phyloP scores from a whole-genome alignment of 164 flowering plant species.

The Aristolochia fimbriata region DNA sequence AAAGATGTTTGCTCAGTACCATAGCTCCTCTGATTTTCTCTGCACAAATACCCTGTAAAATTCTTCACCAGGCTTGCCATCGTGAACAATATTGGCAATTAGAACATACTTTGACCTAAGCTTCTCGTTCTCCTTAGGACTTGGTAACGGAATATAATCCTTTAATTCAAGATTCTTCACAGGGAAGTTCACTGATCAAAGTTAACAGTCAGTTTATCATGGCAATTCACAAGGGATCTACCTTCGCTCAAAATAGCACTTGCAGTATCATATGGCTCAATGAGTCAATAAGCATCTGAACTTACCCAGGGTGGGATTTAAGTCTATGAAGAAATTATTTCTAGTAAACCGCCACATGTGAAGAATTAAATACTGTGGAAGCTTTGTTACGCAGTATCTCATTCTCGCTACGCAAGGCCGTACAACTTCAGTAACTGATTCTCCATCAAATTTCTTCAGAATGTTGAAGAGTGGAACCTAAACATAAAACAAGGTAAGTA shows the following conservation, averaged over 20 bases:
- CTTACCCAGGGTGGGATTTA: slow-evolving; percentile 95
- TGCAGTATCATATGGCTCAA: too few species aligned
- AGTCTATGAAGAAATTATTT: slow-evolving; percentile 90
- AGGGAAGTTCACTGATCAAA: slow-evolving; percentile 79
- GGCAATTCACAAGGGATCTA: neutral
- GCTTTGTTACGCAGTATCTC: slow-evolving; percentile 80
- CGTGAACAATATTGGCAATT: slow-evolving; percentile 95
- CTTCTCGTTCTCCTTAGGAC: slow-evolving; percentile 51
- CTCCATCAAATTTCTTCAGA: slow-evolving; percentile 94
- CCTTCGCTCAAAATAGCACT: neutral
- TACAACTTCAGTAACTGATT: slow-evolving; percentile 84
- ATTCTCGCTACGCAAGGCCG: slow-evolving; percentile 91
- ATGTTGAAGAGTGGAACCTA: slow-evolving; percentile 92
- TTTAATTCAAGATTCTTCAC: slow-evolving; percentile 93
- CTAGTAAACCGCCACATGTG: slow-evolving; percentile 97
- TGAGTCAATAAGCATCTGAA: neutral
- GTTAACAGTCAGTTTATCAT: neutral
- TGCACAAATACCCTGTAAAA: slow-evolving; percentile 90
- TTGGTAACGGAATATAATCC: slow-evolving; percentile 87
- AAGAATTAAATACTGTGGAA: slow-evolving; percentile 82
- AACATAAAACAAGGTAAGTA: neutral
- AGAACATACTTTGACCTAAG: slow-evolving; percentile 78
- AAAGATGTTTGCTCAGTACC: slow-evolving; percentile 25
- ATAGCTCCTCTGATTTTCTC: slow-evolving; percentile 91
- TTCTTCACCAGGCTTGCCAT: slow-evolving; percentile 96